Conservation (phyloP, 208 protist genomes). For the Crithidia mellificae region DNA sequence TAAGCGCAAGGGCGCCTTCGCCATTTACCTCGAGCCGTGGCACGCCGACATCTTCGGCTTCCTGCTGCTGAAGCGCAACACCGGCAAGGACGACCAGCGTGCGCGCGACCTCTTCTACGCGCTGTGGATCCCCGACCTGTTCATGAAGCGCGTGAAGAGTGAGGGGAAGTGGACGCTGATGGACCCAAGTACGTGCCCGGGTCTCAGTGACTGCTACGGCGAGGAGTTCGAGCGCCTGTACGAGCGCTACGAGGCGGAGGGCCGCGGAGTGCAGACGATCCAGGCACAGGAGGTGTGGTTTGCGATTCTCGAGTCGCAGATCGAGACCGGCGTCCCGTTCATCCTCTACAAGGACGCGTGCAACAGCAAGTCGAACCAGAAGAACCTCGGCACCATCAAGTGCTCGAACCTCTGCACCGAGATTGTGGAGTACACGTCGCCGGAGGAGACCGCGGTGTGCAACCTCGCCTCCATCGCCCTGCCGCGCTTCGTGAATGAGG, state of each 20-base stretch:
- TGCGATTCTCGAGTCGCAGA: conserved; percentile 98
- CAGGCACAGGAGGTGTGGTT: conserved; percentile 99
- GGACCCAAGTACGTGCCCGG: conserved; percentile 96
- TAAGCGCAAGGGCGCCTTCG: conserved; percentile 99
- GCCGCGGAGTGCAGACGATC: conserved; percentile 83
- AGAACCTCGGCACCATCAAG: conserved; percentile 99
- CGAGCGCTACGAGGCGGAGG: conserved; percentile 92
- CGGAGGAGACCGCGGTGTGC: conserved; percentile 98
- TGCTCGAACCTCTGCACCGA: conserved; percentile 99
- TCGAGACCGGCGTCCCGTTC: conserved; percentile 99
- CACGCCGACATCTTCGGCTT: conserved; percentile 99
- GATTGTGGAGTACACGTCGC: conserved; percentile 98
- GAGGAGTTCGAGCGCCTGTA: conserved; percentile 97
- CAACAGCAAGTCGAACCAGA: conserved; percentile 99
- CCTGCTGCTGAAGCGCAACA: conserved; percentile 97
- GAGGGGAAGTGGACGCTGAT: conserved; percentile 97
- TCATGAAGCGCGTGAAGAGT: conserved; percentile 98
- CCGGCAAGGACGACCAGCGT: conserved; percentile 97
- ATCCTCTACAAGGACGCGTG: conserved; percentile 99
- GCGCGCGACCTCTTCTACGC: conserved; percentile 99
- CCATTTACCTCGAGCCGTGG: conserved; percentile 99
- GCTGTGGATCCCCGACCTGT: conserved; percentile 99
- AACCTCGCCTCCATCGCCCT: conserved; percentile 99
- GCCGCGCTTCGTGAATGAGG: conserved; percentile 93
- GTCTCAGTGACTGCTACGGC: conserved; percentile 95